These are phyloP conservation scores for Pyrus communis DNA, from an alignment of 306 rosid species.

Conservation along the genomic window DNA sequence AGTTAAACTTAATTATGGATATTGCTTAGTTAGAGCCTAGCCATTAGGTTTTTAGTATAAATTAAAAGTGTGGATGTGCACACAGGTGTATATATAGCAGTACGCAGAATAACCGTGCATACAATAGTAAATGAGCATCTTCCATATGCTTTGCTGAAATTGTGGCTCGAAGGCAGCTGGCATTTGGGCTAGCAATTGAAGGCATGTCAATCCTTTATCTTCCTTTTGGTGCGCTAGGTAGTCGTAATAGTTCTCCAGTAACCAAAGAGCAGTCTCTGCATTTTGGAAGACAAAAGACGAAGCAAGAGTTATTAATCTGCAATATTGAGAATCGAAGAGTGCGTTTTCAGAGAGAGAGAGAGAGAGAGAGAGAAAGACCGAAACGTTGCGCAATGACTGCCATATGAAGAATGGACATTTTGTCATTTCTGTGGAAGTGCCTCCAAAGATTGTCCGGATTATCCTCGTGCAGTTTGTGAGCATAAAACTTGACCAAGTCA, in stretches of 20 bases:
- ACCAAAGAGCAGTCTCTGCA: conserved; percentile 8
- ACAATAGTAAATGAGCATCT: not conserved
- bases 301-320: not conserved
- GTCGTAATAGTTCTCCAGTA: not conserved
- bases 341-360: too few relatives aligned
- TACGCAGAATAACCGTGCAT: too few relatives aligned
- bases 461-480: not conserved
- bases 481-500: not conserved
- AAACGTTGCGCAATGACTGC: conserved; percentile 6
- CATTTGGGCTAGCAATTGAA: conserved; percentile 17
- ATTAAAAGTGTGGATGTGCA: too few relatives aligned
- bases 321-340: too few relatives aligned
- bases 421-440: not conserved
- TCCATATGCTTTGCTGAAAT: not conserved
- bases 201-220: not conserved
- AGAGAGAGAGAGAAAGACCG: not conserved
- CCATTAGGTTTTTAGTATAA: too few relatives aligned
- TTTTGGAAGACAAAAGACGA: not conserved
- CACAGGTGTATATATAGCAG: too few relatives aligned
- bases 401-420: not conserved
- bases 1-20: too few relatives aligned
- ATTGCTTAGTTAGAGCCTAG: too few relatives aligned
- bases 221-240: not conserved
- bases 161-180: conserved; percentile 4
- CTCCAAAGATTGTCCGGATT: not conserved